Base-by-base conservation (phyloP, 345 rosid species). In the Gossypium mustelinum region DNA sequence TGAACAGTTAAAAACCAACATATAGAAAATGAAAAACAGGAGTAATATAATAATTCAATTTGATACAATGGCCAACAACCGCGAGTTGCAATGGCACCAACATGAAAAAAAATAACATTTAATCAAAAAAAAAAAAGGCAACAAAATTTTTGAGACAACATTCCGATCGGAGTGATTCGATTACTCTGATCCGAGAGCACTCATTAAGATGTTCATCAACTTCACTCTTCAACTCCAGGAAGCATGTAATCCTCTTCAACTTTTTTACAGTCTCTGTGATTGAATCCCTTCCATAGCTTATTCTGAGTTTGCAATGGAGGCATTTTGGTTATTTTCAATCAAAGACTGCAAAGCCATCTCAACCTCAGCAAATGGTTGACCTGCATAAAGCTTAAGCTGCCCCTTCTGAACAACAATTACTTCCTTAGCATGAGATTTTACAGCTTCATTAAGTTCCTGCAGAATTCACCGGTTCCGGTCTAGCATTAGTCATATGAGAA, bases 341-440 rank as follows among this genome's bases (percentile, higher is more conserved):
- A 92, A 80, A 75, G 86, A 83, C 52, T 44, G 79, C 76, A 94
- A 68, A 29, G 89, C 89, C 78, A 75, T 86, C 81, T 94, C 97
- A 58, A 87, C 97, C 25, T 88, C 93, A 0, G 78, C 83, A 60
- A 90, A 81, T 62, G 97, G 92, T 52, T 94, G 93, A 18, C 97
- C 97, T 11, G 86, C 97, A 63, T 89, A 90, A 69, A 92, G 86
- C 55, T 81, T 86, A 20, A 92, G 93, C 82, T 88, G 92, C 73
- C 87, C 89, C 80, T 89, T 94, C 88, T 79, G 89, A 47, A 88
- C 87, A 25, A 92, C 93, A 72, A 88, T 70, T 70, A 89, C 76
- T 73, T 87, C 85, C 87, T 78, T 83, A 41, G 77, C 76, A 68
- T 78, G 62, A 25, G 83, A 83, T 69, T 77, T 82, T 82, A 88